Evolutionary conservation across 768 basidiomycete species (phyloP), one percentile per base, ranked within the genome.

Genomic region (Tricholomella constricta): DNA sequence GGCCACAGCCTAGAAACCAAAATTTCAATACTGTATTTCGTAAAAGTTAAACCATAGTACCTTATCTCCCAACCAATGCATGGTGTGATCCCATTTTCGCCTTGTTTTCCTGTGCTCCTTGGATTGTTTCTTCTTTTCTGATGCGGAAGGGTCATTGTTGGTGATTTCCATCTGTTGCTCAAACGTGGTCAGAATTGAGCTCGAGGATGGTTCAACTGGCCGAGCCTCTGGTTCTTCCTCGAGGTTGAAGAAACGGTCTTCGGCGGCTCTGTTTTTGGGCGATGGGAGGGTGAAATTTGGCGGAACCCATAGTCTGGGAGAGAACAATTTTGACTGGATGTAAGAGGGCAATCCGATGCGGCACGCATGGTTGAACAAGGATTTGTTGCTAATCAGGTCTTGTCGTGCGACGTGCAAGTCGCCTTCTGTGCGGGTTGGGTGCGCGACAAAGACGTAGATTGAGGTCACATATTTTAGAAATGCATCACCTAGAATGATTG

Each of bases 391-490:
- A 66, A 94, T 85, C 57, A 91, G 80, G 42, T 72, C 72, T 62
- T 88, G 83, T 47, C 92, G 79, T 29, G 80, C 74, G 19, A 75
- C 64, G 61, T 93, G 90, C 48, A 95, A 65, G 10, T 78, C 76
- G 4, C 88, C 85, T 67, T 92, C 91, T 57, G 77, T 78, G 38
- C 78, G 73, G 9, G 75, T 71, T 5, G 90, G 88, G 59, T 84
- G 77, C 23, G 80, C 81, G 40, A 87, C 87, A 62, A 88, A 92
- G 26, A 88, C 78, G 64, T 89, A 88, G 52, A 86, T 74, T 10
- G 90, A 86, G 6, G 84, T 77, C 41, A 93, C 67, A 62, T 86
- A 87, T 68, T 95, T 95, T 56, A 95, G 72, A 65, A 89, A 90
- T 20, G 90, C 82, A 68, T 94, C 93, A 26, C 92, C 91, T 85